Base-by-base conservation (phyloP, 2,329 filamentous ascomycete species). In the Huntiella moniliformis region DNA sequence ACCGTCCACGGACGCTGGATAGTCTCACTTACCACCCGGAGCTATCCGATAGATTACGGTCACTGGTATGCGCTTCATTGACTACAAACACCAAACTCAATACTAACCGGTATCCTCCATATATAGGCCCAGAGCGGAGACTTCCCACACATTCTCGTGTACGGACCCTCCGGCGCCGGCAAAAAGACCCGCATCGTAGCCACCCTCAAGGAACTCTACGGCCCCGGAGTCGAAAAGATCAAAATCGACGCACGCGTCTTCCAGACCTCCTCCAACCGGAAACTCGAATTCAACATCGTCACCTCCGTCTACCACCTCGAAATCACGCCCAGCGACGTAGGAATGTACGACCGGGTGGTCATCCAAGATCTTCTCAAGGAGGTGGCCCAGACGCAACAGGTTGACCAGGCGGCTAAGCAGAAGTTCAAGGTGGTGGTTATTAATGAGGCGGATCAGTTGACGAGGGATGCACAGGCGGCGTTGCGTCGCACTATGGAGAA, bases 221-320 rank as follows among this genome's bases (percentile, higher is more conserved):
- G 91, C 0, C 79, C 88, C 0, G 88, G 91, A 38, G 91, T 94
- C n/a, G 92, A 98, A 59, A 96, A 95, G 71, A 98, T 98, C 71
- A 96, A 96, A 67, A 96, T 98, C 63, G 91, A 98, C 59, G 84
- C 86, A 10, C 82, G 91, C 52, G 82, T 95, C 49, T 98, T 98
- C 67, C 87, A 94, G 63, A 96, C 91, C 1, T 87, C 77, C 16
- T 82, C 80, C 58, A 96, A 94, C 62, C 85, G 91, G 59, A 98
- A 98, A 64, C 79, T 98, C 55, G 91, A 98, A 64, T 98, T 98
- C 73, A 98, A 95, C 66, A 93, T 98, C 52, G 91, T 98, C 46
- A 79, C 87, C 38, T 96, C 88, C 0, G 78, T 95, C 52, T 98
- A 98, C 65, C 91, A 98, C 62, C 79, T 98, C 55, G 91, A 98